These are phyloP conservation scores for Pelargonium nanum DNA, from an alignment of 345 rosid species.

Conservation along the genomic window DNA sequence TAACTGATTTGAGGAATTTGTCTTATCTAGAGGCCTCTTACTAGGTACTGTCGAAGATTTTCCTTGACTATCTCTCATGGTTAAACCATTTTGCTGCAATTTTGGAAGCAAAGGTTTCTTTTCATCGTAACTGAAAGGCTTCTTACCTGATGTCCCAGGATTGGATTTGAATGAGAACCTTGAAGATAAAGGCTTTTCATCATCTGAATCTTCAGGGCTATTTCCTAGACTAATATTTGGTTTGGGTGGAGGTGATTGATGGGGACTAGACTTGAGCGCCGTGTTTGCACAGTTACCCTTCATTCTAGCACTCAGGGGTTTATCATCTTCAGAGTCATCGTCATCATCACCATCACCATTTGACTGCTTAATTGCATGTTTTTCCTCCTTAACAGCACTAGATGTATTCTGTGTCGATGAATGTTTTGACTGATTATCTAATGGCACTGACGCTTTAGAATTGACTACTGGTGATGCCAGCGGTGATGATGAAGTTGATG, in stretches of 20 bases:
- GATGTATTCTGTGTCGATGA: conserved; percentile 23
- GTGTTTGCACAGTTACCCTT: conserved; percentile 32
- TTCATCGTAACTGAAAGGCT: conserved; percentile 26
- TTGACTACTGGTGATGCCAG: conserved; percentile 20
- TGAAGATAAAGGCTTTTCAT: conserved; percentile 51
- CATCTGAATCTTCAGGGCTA: conserved; percentile 57
- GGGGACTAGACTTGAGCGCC: conserved; percentile 21
- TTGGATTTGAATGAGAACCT: conserved; percentile 30
- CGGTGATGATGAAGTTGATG: conserved; percentile 37
- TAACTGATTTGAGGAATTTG: conserved; percentile 30
- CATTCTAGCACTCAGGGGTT: conserved; percentile 48
- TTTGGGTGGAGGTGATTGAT: conserved; percentile 10
- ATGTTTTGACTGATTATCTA: conserved; percentile 28
- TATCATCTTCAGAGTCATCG: conserved; percentile 66
- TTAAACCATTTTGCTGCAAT: conserved; percentile 57
- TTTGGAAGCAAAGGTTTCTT: conserved; percentile 45
- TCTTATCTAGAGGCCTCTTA: conserved; percentile 75
- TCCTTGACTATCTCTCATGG: conserved; percentile 31
- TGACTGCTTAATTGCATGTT: not conserved
- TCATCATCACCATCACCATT: conserved; percentile 20
- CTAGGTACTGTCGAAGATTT: conserved; percentile 24
- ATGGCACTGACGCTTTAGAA: conserved; percentile 22
- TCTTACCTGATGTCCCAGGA: conserved; percentile 37
- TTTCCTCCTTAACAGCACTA: conserved; percentile 33
- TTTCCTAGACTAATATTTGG: conserved; percentile 16